phyloP scores from a whole-genome alignment of 805 yeast species.

The Ogataea kodamae region DNA sequence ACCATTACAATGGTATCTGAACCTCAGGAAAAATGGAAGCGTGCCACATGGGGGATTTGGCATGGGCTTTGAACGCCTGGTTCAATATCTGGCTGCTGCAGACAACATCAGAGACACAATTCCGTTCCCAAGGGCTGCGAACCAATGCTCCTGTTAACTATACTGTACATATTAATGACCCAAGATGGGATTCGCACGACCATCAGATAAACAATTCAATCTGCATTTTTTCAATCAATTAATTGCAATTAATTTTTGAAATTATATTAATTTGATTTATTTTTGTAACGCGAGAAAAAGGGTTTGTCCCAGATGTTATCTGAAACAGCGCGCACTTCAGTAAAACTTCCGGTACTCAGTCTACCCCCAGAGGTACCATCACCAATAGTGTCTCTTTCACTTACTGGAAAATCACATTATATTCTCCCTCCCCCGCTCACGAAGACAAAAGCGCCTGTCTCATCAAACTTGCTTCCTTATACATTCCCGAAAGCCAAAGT shows the following conservation, averaged over 20 bases:
- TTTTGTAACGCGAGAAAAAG: conserved; percentile 6
- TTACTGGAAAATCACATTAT: conserved; percentile 12
- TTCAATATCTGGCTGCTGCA: conserved; percentile 67
- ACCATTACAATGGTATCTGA: conserved; percentile 75
- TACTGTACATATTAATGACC: conserved; percentile 3
- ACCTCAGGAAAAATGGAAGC: conserved; percentile 69
- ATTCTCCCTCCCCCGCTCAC: conserved; percentile 19
- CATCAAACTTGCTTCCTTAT: conserved; percentile 6
- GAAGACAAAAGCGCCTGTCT: conserved; percentile 9
- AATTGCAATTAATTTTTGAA: conserved; percentile 5
- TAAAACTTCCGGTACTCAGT: conserved; percentile 11
- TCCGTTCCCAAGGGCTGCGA: conserved; percentile 77
- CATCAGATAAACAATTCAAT: conserved; percentile 1
- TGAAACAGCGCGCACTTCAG: conserved; percentile 8
- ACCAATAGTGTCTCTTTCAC: conserved; percentile 13
- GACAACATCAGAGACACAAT: conserved; percentile 84
- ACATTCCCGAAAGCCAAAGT: conserved; percentile 3
- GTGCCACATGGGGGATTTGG: conserved; percentile 98
- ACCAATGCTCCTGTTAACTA: conserved; percentile 43
- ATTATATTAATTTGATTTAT: conserved; percentile 6
- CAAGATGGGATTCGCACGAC: conserved; percentile 8
- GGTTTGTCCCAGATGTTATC: conserved; percentile 7
- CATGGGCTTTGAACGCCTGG: conserved; percentile 83
- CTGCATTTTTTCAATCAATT: conserved; percentile 4
- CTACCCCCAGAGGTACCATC: conserved; percentile 18